Evolutionary conservation across 2,329 filamentous ascomycete species (phyloP), one percentile per base, ranked within the genome.

Genomic region (Aspergillus phoenicis): DNA sequence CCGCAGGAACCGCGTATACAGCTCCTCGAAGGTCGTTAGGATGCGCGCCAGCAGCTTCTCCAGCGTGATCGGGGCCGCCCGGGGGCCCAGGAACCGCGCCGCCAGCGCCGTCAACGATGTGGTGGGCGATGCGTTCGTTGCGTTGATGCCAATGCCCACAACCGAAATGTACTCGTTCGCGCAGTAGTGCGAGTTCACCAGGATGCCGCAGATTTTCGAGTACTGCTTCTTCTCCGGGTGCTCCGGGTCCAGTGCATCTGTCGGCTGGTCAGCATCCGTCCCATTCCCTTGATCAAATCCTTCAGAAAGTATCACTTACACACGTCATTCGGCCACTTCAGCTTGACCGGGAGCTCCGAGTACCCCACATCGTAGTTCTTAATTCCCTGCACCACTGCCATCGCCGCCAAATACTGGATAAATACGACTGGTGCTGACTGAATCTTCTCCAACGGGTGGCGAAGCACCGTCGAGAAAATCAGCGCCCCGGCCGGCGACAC

Each of bases 321-420:
- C 58, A 99, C 91, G 72, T 99, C 95, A 70, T 99, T 99, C 10
- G 95, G 95, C 95, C 95, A 99, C 76, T 99, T 99, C 33, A 99
- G 79, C 73, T 91, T 93, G 43, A 99, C 84, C 0, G 91, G 91
- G 4, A 98, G 76, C 0, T 86, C 81, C 5, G 86, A 82, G 75
- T 96, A 98, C 7, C 89, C 91, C 2, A 78, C 77, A 52, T 89
- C 92, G 71, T 98, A 98, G 26, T 83, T 84, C 64, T 91, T 89
- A 64, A 98, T 88, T 0, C 91, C 94, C 63, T 91, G 86, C 2
- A 96, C 89, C 45, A 94, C 90, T 43, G 95, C 93, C 49, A 99
- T 86, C 0, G 93, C 93, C 0, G 92, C 88, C 13, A 99, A 84
- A 73, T 99, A 99, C 75, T 98, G 95, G 28, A 98, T 83, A 76